Conservation (phyloP, 257 asterid genomes). For the Rauvolfia tetraphylla region DNA sequence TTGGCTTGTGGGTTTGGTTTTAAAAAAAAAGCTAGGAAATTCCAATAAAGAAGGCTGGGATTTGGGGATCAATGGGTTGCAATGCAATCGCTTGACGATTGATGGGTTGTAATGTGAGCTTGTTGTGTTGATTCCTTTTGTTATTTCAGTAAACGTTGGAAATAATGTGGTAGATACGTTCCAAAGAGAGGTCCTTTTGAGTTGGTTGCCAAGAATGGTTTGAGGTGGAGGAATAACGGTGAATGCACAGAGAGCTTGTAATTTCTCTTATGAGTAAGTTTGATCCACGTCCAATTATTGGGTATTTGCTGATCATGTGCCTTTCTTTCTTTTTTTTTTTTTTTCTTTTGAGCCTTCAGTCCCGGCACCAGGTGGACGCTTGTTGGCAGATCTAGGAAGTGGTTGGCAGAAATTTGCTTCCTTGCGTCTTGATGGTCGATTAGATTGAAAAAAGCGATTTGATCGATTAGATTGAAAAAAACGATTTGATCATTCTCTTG, state of each 20-base stretch:
- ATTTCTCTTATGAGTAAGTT: background rate
- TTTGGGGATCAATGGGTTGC: background rate
- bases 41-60: background rate
- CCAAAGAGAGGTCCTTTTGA: background rate
- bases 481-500: too few relatives aligned
- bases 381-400: too few relatives aligned
- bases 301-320: too few relatives aligned
- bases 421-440: too few relatives aligned
- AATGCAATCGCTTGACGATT: background rate
- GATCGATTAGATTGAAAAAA: too few relatives aligned
- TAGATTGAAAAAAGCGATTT: too few relatives aligned
- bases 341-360: too few relatives aligned
- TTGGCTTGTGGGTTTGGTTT: background rate
- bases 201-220: background rate
- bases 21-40: background rate
- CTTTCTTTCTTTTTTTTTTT: too few relatives aligned
- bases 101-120: constrained; percentile 1
- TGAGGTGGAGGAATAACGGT: constrained; percentile 6
- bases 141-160: background rate
- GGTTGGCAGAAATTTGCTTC: too few relatives aligned
- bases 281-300: background rate
- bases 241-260: background rate
- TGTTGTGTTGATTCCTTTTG: background rate
- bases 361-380: too few relatives aligned
- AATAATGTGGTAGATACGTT: constrained; percentile 14